Percentiles rank a stretch among this genome's conserved stretches.
Conservation (phyloP, 306 rosid species). For the Fragaria iinumae region DNA sequence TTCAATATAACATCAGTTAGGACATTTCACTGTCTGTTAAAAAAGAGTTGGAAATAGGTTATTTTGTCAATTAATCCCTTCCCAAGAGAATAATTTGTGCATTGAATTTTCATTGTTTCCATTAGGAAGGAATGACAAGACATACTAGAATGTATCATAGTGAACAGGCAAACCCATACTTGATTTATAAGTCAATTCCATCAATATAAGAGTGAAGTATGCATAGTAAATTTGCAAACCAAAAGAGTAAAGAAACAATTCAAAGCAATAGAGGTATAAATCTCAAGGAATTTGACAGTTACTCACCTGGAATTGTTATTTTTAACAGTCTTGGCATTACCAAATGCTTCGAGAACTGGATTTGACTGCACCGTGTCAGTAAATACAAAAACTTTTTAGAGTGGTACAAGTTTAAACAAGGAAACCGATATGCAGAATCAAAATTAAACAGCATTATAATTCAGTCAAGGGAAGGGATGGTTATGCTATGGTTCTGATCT, state of each 20-base stretch:
- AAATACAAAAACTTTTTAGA: neutral
- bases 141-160: neutral
- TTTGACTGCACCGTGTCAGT: constrained; percentile 62
- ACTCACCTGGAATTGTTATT: constrained; percentile 90
- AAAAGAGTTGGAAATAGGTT: constrained; percentile 15
- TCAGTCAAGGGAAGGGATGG: neutral
- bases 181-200: neutral
- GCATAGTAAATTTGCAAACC: neutral
- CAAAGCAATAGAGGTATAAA: neutral
- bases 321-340: constrained; percentile 86
- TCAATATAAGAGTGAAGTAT: neutral
- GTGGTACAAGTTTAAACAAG: constrained; percentile 6
- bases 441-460: neutral
- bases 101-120: neutral
- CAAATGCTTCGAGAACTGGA: constrained; percentile 98
- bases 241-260: neutral
- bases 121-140: neutral
- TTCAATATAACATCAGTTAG: constrained; percentile 32
- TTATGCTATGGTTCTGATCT: neutral
- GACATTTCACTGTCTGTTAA: constrained; percentile 20
- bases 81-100: neutral
- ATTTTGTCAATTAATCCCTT: neutral
- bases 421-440: neutral
- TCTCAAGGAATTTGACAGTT: constrained; percentile 7
- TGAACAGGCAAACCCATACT: neutral